These are phyloP conservation scores for Phytopythium delawarense DNA, from an alignment of 352 stramenopile species.

Conservation along the genomic window DNA sequence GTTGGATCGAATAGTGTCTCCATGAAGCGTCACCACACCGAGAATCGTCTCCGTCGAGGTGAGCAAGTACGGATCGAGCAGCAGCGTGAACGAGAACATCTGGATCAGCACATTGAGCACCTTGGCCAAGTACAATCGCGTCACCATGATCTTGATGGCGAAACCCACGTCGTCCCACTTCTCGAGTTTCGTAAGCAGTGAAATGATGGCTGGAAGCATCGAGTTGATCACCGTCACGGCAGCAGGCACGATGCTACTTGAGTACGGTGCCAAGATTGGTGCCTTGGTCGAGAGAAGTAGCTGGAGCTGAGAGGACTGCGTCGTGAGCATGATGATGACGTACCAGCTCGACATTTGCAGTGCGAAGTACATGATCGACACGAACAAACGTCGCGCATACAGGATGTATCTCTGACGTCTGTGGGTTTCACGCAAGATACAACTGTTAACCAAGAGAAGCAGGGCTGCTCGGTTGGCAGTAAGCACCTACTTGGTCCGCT, in stretches of 20 bases:
- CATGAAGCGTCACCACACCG: slow-evolving; percentile 36
- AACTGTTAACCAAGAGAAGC: no score
- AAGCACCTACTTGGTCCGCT: slow-evolving; percentile 34
- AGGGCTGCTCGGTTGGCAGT: background rate
- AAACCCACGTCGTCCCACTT: slow-evolving; percentile 78
- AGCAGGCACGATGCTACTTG: slow-evolving; percentile 59
- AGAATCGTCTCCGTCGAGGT: slow-evolving; percentile 32
- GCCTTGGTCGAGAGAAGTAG: slow-evolving; percentile 33
- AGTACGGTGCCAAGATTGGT: slow-evolving; percentile 45
- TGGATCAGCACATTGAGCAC: slow-evolving; percentile 82
- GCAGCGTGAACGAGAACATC: slow-evolving; percentile 62
- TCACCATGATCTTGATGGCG: slow-evolving; percentile 81
- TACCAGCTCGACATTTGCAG: slow-evolving; percentile 68
- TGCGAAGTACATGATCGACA: slow-evolving; percentile 55
- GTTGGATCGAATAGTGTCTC: slow-evolving; percentile 39
- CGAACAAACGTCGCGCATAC: slow-evolving; percentile 37
- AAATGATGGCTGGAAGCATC: slow-evolving; percentile 58
- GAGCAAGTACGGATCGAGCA: slow-evolving; percentile 65
- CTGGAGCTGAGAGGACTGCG: slow-evolving; percentile 59
- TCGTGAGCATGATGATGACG: slow-evolving; percentile 70
- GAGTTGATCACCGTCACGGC: slow-evolving; percentile 76
- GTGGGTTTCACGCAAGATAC: background rate
- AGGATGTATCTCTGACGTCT: slow-evolving; percentile 56
- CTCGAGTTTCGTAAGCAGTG: slow-evolving; percentile 59
- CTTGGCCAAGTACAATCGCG: slow-evolving; percentile 76